phyloP scores from a whole-genome alignment of 805 yeast genomes.

The Candida palmyrensis region DNA sequence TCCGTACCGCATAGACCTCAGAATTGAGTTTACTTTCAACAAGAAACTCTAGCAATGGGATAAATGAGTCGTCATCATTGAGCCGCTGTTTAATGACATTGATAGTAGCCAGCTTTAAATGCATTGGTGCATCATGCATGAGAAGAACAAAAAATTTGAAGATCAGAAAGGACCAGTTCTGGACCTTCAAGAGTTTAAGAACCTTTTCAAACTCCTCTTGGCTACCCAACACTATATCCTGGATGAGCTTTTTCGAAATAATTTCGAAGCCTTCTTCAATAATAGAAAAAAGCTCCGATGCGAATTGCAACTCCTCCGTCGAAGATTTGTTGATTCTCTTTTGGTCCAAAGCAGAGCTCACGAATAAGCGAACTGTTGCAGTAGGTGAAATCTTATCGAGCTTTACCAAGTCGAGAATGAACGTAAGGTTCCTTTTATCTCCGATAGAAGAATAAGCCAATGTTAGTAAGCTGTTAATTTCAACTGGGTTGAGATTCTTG shows the following conservation, averaged over 20 bases:
- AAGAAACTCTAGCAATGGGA: slow-evolving; percentile 18
- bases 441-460: slow-evolving; percentile 12
- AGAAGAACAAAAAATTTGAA: slow-evolving; percentile 28
- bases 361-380: slow-evolving; percentile 10
- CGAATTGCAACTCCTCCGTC: slow-evolving; percentile 13
- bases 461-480: slow-evolving; percentile 4
- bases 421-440: slow-evolving; percentile 13
- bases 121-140: slow-evolving; percentile 31
- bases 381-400: slow-evolving; percentile 7
- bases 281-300: slow-evolving; percentile 6
- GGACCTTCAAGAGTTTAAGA: slow-evolving; percentile 15
- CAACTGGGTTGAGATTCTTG: background rate
- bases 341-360: slow-evolving; percentile 13
- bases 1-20: slow-evolving; percentile 18
- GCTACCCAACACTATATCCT: slow-evolving; percentile 24
- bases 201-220: slow-evolving; percentile 20
- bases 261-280: slow-evolving; percentile 14
- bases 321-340: slow-evolving; percentile 14
- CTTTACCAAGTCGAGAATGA: slow-evolving; percentile 13
- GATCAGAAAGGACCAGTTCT: slow-evolving; percentile 24
- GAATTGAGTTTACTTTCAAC: slow-evolving; percentile 18
- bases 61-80: slow-evolving; percentile 12
- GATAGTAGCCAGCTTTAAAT: slow-evolving; percentile 21
- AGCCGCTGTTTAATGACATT: slow-evolving; percentile 15
- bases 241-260: slow-evolving; percentile 30